Evolutionary conservation across 768 basidiomycete species (phyloP), one percentile per base, ranked within the genome.

Genomic region (Xanthoconium stramineum): DNA sequence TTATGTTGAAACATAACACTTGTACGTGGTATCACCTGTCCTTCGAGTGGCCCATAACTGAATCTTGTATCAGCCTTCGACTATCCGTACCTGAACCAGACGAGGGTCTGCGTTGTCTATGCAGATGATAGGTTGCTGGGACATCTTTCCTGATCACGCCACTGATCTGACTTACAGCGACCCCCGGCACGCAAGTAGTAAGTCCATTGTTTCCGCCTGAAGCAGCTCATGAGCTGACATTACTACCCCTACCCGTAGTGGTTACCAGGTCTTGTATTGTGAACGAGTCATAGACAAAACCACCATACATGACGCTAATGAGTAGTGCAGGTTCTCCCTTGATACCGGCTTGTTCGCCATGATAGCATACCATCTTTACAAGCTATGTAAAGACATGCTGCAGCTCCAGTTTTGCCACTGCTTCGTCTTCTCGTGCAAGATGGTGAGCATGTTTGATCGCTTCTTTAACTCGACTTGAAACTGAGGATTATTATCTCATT

Each of bases 371-470:
- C 57, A 49, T 29, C 36, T 59, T 8, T n/a, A 29, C 51, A 36
- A 32, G 43, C 47, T 58, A 17, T 59, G 43, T 28, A 39, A 5
- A 39, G 40, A 11, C 1, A 28, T 45, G n/a, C 30, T 9, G 9
- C 11, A 38, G 14, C 32, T 53, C 11, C 37, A 28, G 29, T 6
- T 20, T 29, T 56, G 11, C 55, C 55, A 12, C 20, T 56, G 14
- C 32, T 56, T 39, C 45, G 55, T 30, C 49, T 56, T 24, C 45
- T 56, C 2, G 6, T 53, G 24, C 55, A 45, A 19, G 55, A 56
- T 30, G 51, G 55, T 63, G 28, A 63, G 61, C 8, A 14, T 5
- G 6, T 24, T 38, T 17, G 53, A 53, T 52, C 15, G 36, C 20
- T 19, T 8, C 13, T 32, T 47, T 6, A 6, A 28, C 14, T 13